Percentiles rank a stretch among this genome's conserved stretches.
These are phyloP conservation scores for Blastocystis sp. DNA, from an alignment of 352 stramenopile genomes.

Conservation along the genomic window DNA sequence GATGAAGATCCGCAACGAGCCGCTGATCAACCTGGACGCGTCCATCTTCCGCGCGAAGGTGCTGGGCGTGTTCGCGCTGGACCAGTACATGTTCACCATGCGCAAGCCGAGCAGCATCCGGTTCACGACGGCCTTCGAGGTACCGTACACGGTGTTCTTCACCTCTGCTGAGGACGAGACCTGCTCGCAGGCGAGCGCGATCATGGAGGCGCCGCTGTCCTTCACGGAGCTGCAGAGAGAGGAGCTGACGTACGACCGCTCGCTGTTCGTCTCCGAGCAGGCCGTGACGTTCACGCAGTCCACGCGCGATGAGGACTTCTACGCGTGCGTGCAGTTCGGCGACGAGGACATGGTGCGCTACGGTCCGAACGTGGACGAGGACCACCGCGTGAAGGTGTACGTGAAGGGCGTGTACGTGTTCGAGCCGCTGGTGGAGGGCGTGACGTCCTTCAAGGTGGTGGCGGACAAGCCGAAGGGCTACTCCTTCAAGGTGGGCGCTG, in stretches of 20 bases:
- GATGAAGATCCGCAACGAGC: slow-evolving; percentile 58
- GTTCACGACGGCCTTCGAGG: slow-evolving; percentile 56
- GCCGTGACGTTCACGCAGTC: slow-evolving; percentile 19
- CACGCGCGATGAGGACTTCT: slow-evolving; percentile 36
- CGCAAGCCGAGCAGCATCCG: slow-evolving; percentile 7
- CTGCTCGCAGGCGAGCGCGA: neutral
- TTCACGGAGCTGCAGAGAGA: slow-evolving; percentile 35
- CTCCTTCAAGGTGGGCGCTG: slow-evolving; percentile 45
- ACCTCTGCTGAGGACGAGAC: slow-evolving; percentile 37
- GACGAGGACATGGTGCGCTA: slow-evolving; percentile 59
- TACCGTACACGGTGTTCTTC: slow-evolving; percentile 62
- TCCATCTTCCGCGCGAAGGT: slow-evolving; percentile 46
- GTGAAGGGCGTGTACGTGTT: slow-evolving; percentile 68
- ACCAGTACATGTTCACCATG: slow-evolving; percentile 53
- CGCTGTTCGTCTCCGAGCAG: slow-evolving; percentile 17
- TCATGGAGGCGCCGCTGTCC: slow-evolving; percentile 7
- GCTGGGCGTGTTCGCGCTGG: neutral
- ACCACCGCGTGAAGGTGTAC: slow-evolving; percentile 34
- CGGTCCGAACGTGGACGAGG: slow-evolving; percentile 28
- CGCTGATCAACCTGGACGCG: slow-evolving; percentile 50
- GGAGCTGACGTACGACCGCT: slow-evolving; percentile 49
- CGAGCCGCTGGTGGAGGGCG: slow-evolving; percentile 37
- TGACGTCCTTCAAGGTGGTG: slow-evolving; percentile 26
- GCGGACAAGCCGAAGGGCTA: slow-evolving; percentile 62
- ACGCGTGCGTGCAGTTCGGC: slow-evolving; percentile 58